A percentile compares a stretch with the other conserved stretches of the same genome.
These are phyloP conservation scores for Vitis riparia DNA, from an alignment of 164 flowering plant species.

Conservation along the genomic window DNA sequence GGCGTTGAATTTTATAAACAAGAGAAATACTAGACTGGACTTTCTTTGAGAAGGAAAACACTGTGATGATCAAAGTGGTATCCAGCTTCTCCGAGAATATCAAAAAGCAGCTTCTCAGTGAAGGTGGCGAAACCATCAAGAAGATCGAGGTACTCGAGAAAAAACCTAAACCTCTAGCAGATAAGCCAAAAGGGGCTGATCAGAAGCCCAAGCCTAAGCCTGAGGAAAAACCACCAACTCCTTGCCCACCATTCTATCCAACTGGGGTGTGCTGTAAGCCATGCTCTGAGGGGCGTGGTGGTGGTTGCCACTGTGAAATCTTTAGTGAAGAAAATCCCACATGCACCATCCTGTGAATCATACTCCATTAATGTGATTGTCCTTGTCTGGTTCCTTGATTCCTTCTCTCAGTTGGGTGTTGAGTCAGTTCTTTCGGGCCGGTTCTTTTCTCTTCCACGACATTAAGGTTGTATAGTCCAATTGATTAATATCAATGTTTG, in stretches of 20 bases:
- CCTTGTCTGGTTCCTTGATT: too few relatives aligned
- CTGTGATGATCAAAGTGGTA: constrained; percentile 30
- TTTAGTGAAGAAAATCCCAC: neutral
- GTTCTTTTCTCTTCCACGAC: too few relatives aligned
- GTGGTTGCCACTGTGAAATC: neutral
- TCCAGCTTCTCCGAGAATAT: constrained; percentile 38
- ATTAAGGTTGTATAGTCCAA: too few relatives aligned
- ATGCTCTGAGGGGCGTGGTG: constrained; percentile 8
- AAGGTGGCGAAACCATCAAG: constrained; percentile 30
- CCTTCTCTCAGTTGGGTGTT: neutral
- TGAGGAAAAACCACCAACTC: too few relatives aligned
- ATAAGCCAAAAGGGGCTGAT: too few relatives aligned
- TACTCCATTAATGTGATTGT: neutral
- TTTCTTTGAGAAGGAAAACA: constrained; percentile 36
- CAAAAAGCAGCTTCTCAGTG: constrained; percentile 29
- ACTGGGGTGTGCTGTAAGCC: constrained; percentile 6
- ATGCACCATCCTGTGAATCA: neutral
- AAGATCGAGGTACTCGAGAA: constrained; percentile 20
- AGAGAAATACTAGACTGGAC: constrained; percentile 42
- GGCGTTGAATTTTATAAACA: neutral
- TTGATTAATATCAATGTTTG: too few relatives aligned
- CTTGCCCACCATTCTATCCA: neutral
- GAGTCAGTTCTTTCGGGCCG: too few relatives aligned
- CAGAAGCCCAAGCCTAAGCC: too few relatives aligned
- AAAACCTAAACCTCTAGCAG: too few relatives aligned